A percentile compares a stretch with the other conserved stretches of the same genome.
phyloP scores from a whole-genome alignment of 768 basidiomycete species.

The Suillus hirtellus region DNA sequence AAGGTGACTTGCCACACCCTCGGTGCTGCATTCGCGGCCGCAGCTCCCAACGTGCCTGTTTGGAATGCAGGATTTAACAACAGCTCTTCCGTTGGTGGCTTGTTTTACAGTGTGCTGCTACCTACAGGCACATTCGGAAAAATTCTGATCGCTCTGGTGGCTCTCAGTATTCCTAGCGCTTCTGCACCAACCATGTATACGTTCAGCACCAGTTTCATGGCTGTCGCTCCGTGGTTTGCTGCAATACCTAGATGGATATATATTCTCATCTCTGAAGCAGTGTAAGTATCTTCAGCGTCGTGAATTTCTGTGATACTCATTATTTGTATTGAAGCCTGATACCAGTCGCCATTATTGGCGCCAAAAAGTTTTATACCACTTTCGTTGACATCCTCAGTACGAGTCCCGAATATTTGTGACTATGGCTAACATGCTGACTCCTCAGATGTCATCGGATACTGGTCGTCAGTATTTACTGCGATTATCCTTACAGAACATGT shows the following conservation, averaged over 20 bases:
- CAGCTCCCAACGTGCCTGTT: constrained; percentile 36
- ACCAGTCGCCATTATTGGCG: constrained; percentile 48
- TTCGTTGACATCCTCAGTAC: constrained; percentile 43
- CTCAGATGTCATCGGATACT: constrained; percentile 47
- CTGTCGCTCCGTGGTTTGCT: constrained; percentile 34
- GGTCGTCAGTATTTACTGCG: constrained; percentile 37
- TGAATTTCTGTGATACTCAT: constrained; percentile 1
- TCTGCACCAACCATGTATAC: constrained; percentile 62
- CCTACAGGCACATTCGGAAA: constrained; percentile 46
- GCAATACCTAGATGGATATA: constrained; percentile 48
- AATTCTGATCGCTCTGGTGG: constrained; percentile 50
- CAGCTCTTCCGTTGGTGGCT: constrained; percentile 46
- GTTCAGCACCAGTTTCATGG: constrained; percentile 48
- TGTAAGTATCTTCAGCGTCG: constrained; percentile 32
- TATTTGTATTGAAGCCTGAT: constrained; percentile 35
- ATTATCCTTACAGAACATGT: constrained; percentile 47
- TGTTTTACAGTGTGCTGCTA: constrained; percentile 39
- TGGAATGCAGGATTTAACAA: constrained; percentile 43
- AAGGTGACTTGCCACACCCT: constrained; percentile 43
- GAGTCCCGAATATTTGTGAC: constrained; percentile 8
- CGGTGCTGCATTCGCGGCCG: constrained; percentile 47
- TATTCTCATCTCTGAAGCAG: constrained; percentile 43
- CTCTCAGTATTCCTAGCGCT: constrained; percentile 54
- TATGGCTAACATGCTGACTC: background rate
- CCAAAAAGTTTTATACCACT: constrained; percentile 43